These are phyloP conservation scores for Rugonectria rugulosa DNA, from an alignment of 2,329 filamentous ascomycete species.

Conservation along the genomic window DNA sequence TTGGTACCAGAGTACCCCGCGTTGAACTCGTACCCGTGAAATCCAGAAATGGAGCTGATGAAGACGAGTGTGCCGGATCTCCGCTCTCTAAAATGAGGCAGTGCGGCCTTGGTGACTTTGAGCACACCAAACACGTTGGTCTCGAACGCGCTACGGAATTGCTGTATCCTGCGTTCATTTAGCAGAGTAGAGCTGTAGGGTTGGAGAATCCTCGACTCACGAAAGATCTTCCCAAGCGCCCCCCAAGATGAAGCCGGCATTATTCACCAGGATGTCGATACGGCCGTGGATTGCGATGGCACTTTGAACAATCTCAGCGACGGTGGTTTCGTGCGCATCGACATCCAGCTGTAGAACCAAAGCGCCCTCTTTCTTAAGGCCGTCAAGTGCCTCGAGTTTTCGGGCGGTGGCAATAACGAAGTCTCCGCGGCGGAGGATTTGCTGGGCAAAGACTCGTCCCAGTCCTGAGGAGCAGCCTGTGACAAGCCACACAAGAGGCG, in stretches of 20 bases:
- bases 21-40: conserved; percentile 42
- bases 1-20: conserved; percentile 44
- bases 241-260: conserved; percentile 44
- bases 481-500: conserved; percentile 44
- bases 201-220: no score
- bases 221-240: conserved; percentile 38
- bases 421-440: conserved; percentile 48
- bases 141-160: conserved; percentile 33
- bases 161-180: conserved; percentile 14
- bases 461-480: conserved; percentile 55
- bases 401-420: conserved; percentile 53
- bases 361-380: conserved; percentile 41
- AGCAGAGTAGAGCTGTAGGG: no score
- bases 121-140: conserved; percentile 51
- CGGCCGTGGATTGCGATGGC: conserved; percentile 32
- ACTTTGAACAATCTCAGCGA: conserved; percentile 10
- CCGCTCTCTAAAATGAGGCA: conserved; percentile 43
- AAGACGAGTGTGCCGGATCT: conserved; percentile 43
- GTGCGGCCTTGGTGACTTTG: conserved; percentile 45
- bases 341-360: conserved; percentile 32
- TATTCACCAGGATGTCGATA: conserved; percentile 50
- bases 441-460: conserved; percentile 46
- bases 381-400: conserved; percentile 41
- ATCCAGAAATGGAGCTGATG: conserved; percentile 46
- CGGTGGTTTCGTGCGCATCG: neutral